Base-by-base conservation (phyloP, 768 basidiomycete genomes). In the Leccinum disarticulatum region DNA sequence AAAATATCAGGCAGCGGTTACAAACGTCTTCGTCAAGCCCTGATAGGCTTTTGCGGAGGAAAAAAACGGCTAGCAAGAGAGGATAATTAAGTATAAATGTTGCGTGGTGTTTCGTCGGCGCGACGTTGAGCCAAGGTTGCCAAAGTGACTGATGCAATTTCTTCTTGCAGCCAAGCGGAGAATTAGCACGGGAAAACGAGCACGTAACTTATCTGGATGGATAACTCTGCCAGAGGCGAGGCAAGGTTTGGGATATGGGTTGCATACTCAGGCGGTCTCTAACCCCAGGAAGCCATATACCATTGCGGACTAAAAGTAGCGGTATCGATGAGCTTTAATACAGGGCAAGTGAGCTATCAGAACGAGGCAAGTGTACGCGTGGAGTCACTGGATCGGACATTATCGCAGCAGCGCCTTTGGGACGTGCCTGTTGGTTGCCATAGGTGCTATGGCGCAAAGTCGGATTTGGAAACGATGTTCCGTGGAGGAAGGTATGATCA, bases 1-100 rank as follows among this genome's bases (percentile, higher is more conserved):
- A 61, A 60, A 25, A 56, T 58, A 47, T 53, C 61, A 64, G 70
- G 72, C 72, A 70, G 61, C 73, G 70, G 65, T 61, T 30, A 59
- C 50, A 36, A 38, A 31, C 38, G 15, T 55, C 52, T 61, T 63
- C 62, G 66, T 63, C 63, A 61, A 58, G 56, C 63, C 60, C 54
- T 73, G 73, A 73, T 73, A 73, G 73, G 73, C 73, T 65, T 73
- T 73, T 65, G 59, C 73, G 73, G 73, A 70, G 65, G 41, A 43
- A 43, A 43, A 36, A 65, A 61, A 33, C 57, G 57, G 56, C 46
- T 62, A 62, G 63, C 56, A 50, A 54, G 31, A 36, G 53, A 56
- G 55, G 52, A 63, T 66, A 57, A 72, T 70, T 64, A 56, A 15
- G 15, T 15, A n/a, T 62, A 66, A 60, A 30, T 22, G 17, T 53